These are phyloP conservation scores for Madurella fahalii DNA, from an alignment of 2,329 filamentous ascomycete species.

Conservation along the genomic window DNA sequence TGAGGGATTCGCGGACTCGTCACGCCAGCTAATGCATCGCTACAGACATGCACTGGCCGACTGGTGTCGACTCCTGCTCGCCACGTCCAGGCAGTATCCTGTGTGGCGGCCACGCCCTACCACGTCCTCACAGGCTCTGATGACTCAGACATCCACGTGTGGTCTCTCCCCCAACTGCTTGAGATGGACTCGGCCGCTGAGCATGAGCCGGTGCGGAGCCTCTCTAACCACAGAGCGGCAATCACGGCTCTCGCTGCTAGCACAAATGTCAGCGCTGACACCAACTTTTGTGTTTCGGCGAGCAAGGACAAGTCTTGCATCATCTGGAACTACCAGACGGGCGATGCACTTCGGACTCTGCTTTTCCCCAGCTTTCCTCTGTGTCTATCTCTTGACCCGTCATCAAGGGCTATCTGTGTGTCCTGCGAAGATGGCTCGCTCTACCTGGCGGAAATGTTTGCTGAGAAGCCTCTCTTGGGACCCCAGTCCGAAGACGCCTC, in stretches of 20 bases:
- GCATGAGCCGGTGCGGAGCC: constrained; percentile 68
- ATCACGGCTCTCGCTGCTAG: constrained; percentile 63
- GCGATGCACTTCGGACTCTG: constrained; percentile 72
- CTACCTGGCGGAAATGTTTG: constrained; percentile 71
- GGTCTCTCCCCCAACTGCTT: constrained; percentile 75
- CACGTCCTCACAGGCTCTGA: constrained; percentile 74
- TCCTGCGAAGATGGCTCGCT: constrained; percentile 77
- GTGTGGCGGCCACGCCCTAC: constrained; percentile 65
- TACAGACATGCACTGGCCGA: constrained; percentile 67
- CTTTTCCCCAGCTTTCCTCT: constrained; percentile 71
- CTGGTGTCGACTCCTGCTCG: constrained; percentile 71
- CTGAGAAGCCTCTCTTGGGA: constrained; percentile 52
- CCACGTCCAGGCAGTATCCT: constrained; percentile 77
- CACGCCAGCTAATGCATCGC: constrained; percentile 18
- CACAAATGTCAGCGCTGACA: constrained; percentile 62
- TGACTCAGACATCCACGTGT: constrained; percentile 89
- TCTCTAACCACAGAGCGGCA: constrained; percentile 72
- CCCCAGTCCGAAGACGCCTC: constrained; percentile 49
- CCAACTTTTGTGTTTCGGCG: constrained; percentile 78
- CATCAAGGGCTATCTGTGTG: constrained; percentile 75
- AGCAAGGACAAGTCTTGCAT: constrained; percentile 85
- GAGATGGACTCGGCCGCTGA: constrained; percentile 51
- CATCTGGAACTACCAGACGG: constrained; percentile 86
- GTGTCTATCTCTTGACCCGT: constrained; percentile 74
- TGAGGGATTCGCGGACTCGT: background rate